Base-by-base conservation (phyloP, 176 grass and related monocot species). In the Cenchrus purpureus region DNA sequence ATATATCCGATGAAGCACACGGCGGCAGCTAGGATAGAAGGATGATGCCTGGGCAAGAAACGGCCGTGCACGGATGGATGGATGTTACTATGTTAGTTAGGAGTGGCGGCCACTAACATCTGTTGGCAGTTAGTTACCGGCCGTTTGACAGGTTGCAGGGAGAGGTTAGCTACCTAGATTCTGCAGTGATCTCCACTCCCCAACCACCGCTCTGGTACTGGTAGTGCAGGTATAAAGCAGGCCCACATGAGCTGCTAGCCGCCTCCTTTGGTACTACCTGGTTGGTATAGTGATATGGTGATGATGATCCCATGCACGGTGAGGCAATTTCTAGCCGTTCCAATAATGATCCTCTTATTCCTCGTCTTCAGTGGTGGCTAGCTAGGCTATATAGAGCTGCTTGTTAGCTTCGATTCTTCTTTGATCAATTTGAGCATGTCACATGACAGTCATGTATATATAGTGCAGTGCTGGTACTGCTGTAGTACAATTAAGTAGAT, bases 71-170 rank as follows among this genome's bases (percentile, higher is more conserved):
- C 5, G 54, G 20, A 70, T 12, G 19, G 31, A 45, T 15, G 53
- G 31, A 48, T 19, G 43, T 44, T 44, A 5, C n/a, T n/a, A 40
- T 40, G 80, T 79, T 79, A 45, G 74, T 79, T 88, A 88, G 57
- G 0, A 84, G 81, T 88, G 87, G 74, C 22, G 16, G 57, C 45
- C 71, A 81, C 79, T 25, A 75, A 59, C 10, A 25, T 22, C 17
- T 25, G 71, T 54, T 53, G 71, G 71, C 48, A 64, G 79, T 77
- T 70, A 57, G 20, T 42, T 14, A 51, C 44, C 61, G 55, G 54
- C 14, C 16, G 54, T 3, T 17, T 46, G 37, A 40, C 37, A 40
- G 2, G 37, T 54, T 54, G 52, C 14, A 54, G 52, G 5, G 13
- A 54, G 14, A 54, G 52, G 52, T 6, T 15, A 5, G 52, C 15